Conservation (phyloP, 169 alveolate species). For the Eimeria necatrix region DNA sequence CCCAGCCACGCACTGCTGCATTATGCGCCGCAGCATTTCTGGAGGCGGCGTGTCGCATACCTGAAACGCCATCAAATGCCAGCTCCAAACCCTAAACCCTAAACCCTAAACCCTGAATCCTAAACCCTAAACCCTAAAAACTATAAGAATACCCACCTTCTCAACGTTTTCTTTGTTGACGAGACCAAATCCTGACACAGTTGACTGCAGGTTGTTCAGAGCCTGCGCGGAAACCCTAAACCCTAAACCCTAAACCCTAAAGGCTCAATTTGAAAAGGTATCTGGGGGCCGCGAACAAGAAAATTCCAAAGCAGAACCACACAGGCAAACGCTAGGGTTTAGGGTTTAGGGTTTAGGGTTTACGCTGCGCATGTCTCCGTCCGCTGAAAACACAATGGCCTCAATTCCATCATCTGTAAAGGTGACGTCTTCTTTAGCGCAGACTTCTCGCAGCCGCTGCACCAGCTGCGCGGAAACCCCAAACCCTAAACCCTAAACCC, state of each 20-base stretch:
- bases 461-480: constrained; percentile 81
- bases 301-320: background rate
- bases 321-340: background rate
- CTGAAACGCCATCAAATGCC: background rate
- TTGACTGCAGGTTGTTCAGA: constrained; percentile 97
- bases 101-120: background rate
- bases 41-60: constrained; percentile 82
- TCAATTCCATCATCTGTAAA: constrained; percentile 93
- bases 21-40: constrained; percentile 71
- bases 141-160: constrained; percentile 85
- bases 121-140: constrained; percentile 16
- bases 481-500: constrained; percentile 1
- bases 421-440: constrained; percentile 88
- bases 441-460: constrained; percentile 93
- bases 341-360: constrained; percentile 32
- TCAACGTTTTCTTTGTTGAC: constrained; percentile 97
- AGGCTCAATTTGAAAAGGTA: background rate
- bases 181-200: constrained; percentile 96
- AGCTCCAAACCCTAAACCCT: background rate
- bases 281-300: background rate
- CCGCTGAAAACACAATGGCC: constrained; percentile 97
- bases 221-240: constrained; percentile 88
- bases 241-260: constrained; percentile 50
- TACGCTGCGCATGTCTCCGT: constrained; percentile 95
- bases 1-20: constrained; percentile 67